phyloP scores from a whole-genome alignment of 1,139 yeast genomes.

The Arxiozyma heterogenica region DNA sequence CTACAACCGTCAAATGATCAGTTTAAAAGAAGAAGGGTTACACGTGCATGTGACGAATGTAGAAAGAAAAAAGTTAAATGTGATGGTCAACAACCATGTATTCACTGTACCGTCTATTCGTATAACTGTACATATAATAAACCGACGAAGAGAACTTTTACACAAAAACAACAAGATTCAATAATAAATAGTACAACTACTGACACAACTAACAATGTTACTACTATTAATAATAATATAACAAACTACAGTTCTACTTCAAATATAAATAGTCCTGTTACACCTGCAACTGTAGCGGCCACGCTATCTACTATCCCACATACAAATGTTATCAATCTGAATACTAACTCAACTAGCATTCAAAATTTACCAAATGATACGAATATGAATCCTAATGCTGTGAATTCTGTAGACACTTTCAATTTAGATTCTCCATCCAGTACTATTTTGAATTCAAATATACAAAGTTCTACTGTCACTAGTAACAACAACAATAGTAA shows the following conservation, averaged over 20 bases:
- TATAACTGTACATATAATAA: conserved; percentile 69
- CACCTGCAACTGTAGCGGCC: neutral
- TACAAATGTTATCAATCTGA: neutral
- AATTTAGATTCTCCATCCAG: neutral
- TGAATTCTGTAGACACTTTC: neutral
- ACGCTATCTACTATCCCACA: neutral
- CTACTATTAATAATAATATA: neutral
- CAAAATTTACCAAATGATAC: neutral
- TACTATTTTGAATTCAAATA: neutral
- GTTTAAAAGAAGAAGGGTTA: conserved; percentile 65
- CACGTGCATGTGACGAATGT: conserved; percentile 89
- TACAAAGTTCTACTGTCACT: neutral
- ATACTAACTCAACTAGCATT: neutral
- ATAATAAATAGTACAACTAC: neutral
- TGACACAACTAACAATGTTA: neutral
- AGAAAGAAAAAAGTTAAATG: conserved; percentile 79
- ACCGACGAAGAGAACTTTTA: conserved; percentile 53
- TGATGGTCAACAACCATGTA: conserved; percentile 88
- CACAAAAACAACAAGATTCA: neutral
- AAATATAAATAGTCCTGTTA: neutral
- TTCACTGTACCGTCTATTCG: conserved; percentile 84
- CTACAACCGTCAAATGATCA: conserved; percentile 7
- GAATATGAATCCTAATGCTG: neutral
- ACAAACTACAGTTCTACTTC: neutral
- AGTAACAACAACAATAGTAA: neutral